Conservation (phyloP, 202 grass and related monocot species). For the Miscanthus sacchariflorus region DNA sequence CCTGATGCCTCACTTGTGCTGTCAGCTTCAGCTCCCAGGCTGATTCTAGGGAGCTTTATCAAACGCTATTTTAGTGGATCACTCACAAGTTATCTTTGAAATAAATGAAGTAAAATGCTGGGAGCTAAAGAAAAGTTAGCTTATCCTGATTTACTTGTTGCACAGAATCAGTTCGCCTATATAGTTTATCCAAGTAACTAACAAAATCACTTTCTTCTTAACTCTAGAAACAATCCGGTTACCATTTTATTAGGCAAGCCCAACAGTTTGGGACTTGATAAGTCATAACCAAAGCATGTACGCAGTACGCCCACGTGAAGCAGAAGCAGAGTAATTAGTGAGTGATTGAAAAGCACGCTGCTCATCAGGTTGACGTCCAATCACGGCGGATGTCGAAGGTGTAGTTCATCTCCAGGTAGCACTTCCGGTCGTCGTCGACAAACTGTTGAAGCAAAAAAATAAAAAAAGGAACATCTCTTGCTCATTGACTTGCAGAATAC, state of each 20-base stretch:
- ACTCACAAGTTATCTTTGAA: not conserved
- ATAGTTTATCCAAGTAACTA: not conserved
- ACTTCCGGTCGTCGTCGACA: slow-evolving; percentile 82
- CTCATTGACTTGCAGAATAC: not conserved
- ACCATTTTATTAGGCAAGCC: not conserved
- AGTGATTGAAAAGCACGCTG: not conserved
- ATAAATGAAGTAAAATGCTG: not conserved
- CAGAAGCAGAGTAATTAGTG: not conserved
- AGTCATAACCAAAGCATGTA: not conserved
- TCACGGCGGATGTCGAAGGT: slow-evolving; percentile 88
- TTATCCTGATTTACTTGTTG: not conserved
- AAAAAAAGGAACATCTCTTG: not conserved
- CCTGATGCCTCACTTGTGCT: too few relatives aligned
- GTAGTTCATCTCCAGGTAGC: slow-evolving; percentile 96
- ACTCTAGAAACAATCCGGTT: not conserved
- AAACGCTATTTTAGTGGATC: not conserved
- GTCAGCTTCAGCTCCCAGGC: too few relatives aligned
- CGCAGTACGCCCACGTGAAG: not conserved
- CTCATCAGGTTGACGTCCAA: slow-evolving; percentile 54
- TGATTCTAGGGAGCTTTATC: not conserved
- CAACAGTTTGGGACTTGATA: not conserved
- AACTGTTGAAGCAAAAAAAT: slow-evolving; percentile 57
- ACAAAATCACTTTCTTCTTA: not conserved
- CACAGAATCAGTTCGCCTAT: not conserved
- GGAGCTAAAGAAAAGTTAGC: not conserved